Base-by-base conservation (phyloP, 2,329 filamentous ascomycete genomes). In the Ophiocordyceps camponoti-leonardi region DNA sequence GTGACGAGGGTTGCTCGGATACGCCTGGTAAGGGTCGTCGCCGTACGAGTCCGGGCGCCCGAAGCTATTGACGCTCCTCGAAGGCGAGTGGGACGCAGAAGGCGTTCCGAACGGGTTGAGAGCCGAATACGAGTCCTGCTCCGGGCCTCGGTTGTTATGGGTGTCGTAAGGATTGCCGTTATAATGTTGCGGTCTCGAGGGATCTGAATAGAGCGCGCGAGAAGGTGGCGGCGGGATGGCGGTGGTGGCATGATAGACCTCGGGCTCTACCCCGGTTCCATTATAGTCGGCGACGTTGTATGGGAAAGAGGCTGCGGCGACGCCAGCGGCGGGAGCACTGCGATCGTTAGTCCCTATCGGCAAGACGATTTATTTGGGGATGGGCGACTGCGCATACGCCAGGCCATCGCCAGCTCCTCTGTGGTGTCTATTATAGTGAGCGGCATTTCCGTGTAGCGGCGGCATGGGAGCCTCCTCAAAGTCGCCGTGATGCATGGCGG, bases 21-120 rank as follows among this genome's bases (percentile, higher is more conserved):
- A 76, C 52, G 73, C 71, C 46, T 75, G 73, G 57, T 86, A 86
- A 0, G 81, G 81, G 43, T 81, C 79, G 53, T 83, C 79, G 28
- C 68, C 64, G 56, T 75, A 78, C 50, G 70, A 57, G 19, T 69
- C 62, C 31, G 60, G 62, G 39, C 54, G 59, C 33, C 55, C 61
- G 44, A 67, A 61, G 46, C 67, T 66, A 37, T 69, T 60, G 2
- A 67, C 62, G 45, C 76, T 71, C 53, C 73, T 73, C 48, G 62
- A 72, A 47, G 55, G 75, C 1, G 67, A 69, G 6, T 62, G 58
- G 0, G 60, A 54, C 3, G 54, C 51, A 2, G 62, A 58, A 0
- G 59, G 58, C 8, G 59, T 56, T 39, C 58, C 59, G 18, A 65
- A 54, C 2, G 63, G 63, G 30, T 65, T 62, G 26, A 71, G 52